These are phyloP conservation scores for Meripilus lineatus DNA, from an alignment of 1,284 basidiomycete species.

Conservation along the genomic window DNA sequence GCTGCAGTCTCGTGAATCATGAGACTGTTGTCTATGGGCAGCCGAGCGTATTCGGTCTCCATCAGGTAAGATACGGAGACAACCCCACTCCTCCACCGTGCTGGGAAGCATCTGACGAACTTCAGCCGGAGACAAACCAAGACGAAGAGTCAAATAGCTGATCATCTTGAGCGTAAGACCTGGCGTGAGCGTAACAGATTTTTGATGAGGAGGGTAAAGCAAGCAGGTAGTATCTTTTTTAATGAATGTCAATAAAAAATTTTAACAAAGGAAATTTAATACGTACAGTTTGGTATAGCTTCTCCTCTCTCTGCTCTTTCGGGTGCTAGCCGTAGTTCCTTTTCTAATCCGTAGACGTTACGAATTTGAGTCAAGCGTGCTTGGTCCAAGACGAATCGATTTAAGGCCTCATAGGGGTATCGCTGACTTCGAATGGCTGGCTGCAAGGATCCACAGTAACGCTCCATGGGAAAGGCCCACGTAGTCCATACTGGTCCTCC, in stretches of 20 bases:
- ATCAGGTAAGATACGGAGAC: conserved; percentile 9
- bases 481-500: conserved; percentile 32
- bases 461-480: conserved; percentile 36
- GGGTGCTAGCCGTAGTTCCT: no score
- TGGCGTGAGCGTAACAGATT: no score
- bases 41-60: conserved; percentile 14
- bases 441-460: conserved; percentile 29
- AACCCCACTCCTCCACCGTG: conserved; percentile 9
- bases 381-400: conserved; percentile 15
- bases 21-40: not conserved
- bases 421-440: conserved; percentile 17
- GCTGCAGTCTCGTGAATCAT: conserved; percentile 9
- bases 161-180: no score
- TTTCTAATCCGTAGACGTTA: conserved; percentile 4
- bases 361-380: conserved; percentile 9
- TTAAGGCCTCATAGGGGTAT: conserved; percentile 22
- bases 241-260: no score
- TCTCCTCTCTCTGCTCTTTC: no score
- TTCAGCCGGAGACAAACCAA: not conserved
- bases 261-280: no score
- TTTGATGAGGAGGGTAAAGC: no score
- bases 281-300: no score
- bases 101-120: not conserved
- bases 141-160: conserved; percentile 6
- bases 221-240: no score